These are phyloP conservation scores for Tetragonia tetragonoides DNA, from an alignment of 148 eudicot species.

Conservation along the genomic window DNA sequence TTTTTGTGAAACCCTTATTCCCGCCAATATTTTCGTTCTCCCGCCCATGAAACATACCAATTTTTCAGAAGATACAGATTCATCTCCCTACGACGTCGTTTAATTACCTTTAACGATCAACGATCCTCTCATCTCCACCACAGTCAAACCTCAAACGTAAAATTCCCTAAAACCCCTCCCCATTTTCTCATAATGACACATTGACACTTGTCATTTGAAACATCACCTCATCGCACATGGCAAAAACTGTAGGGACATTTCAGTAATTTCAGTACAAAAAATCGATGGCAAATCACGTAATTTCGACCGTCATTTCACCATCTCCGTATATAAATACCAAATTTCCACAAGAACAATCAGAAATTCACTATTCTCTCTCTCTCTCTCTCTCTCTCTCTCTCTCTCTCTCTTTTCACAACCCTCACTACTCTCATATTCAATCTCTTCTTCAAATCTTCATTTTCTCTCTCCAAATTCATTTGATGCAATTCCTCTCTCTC, in stretches of 20 bases:
- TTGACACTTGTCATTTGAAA: not conserved
- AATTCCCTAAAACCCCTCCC: not conserved
- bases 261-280: not conserved
- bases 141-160: too few relatives aligned
- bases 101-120: not conserved
- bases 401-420: conserved; percentile 18
- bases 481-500: not conserved
- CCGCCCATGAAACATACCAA: conserved; percentile 8
- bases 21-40: conserved; percentile 26
- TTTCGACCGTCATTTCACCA: not conserved
- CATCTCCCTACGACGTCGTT: conserved; percentile 3
- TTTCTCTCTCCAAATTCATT: conserved; percentile 11
- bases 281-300: conserved; percentile 16
- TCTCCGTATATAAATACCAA: conserved; percentile 6
- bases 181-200: not conserved
- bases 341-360: not conserved
- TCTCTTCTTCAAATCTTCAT: conserved; percentile 12
- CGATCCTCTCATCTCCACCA: not conserved
- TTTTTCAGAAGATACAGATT: not conserved
- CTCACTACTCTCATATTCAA: conserved; percentile 3
- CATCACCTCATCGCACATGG: too few relatives aligned
- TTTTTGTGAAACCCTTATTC: not conserved
- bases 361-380: not conserved
- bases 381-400: conserved; percentile 15
- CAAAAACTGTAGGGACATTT: not conserved